Evolutionary conservation across 306 rosid species (phyloP), one percentile per base, ranked within the genome.

Genomic region (Cicer arietinum): DNA sequence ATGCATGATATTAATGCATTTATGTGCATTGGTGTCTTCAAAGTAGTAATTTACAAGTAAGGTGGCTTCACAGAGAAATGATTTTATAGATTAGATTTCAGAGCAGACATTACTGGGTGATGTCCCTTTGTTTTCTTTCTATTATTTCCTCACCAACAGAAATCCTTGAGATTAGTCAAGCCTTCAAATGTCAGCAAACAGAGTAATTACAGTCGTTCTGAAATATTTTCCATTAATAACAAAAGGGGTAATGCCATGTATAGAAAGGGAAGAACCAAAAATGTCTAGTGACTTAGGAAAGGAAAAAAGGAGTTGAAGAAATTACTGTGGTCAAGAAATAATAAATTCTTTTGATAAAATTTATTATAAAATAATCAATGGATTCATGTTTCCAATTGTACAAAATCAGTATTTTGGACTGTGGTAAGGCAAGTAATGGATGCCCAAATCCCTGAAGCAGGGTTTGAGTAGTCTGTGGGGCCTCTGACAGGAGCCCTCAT

Each of bases 371-470:
- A 41, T 41, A 65, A 65, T 10, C 43, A 65, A 65, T 43, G 10
- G 52, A 43, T 43, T 43, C 43, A 14, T 65, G 70, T 65, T 65
- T 43, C 18, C 70, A 17, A 65, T 65, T 43, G 53, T 42, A 17
- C 53, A 41, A 13, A 43, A 10, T 10, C 8, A 3, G 30, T 63
- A 42, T 65, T 65, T 65, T n/a, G 52, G 52, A 65, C 16, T 65
- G 48, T 42, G 70, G 8, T 43, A 43, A 65, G 70, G 52, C 52
- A 65, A 65, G 52, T 17, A 39, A 65, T 18, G 35, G 39, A 65
- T 43, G 20, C 52, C 16, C 51, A 65, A 65, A 65, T 13, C 52
- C 10, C 52, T 42, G 52, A 42, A 65, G 16, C 70, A 65, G 39
- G 16, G 52, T 10, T 65, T 10, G 68, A 35, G 45, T 61, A 10